Percentiles rank a stretch among this genome's conserved stretches.
Evolutionary conservation across 1,284 basidiomycete species (phyloP).

Genomic region (Hypsizygus ulmarius): DNA sequence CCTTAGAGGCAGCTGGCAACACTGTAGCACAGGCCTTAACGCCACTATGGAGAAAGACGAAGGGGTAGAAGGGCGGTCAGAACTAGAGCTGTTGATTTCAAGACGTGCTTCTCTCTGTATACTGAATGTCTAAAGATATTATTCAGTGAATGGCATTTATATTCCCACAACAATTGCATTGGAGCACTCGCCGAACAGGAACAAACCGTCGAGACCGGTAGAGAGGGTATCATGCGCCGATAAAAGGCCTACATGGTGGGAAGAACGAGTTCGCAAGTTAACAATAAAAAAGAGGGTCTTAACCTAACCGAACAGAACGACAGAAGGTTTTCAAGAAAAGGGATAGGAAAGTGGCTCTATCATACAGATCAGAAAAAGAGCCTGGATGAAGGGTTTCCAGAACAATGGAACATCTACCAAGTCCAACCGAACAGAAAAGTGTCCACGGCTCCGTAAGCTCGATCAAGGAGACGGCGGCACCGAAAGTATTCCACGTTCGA

Average conservation of each 20-base stretch:
- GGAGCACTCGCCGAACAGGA: too few relatives aligned
- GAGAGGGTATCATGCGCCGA: not conserved
- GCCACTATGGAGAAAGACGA: constrained; percentile 14
- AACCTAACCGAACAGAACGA: too few relatives aligned
- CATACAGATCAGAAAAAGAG: too few relatives aligned
- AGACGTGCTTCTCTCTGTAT: not conserved
- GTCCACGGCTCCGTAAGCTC: not conserved
- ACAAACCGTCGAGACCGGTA: too few relatives aligned
- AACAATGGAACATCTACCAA: not conserved
- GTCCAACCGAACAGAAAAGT: not conserved
- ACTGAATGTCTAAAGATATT: too few relatives aligned
- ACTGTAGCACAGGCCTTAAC: constrained; percentile 21
- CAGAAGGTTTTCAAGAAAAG: too few relatives aligned
- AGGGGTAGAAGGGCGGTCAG: not conserved
- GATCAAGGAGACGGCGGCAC: constrained; percentile 13
- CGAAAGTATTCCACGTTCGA: constrained; percentile 22
- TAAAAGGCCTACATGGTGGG: too few relatives aligned
- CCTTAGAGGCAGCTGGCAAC: constrained; percentile 15
- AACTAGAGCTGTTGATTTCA: not conserved
- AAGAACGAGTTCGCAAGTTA: not conserved
- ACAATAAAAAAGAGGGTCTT: not conserved
- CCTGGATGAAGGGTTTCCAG: too few relatives aligned
- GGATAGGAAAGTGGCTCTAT: too few relatives aligned
- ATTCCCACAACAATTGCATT: too few relatives aligned
- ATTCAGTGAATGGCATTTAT: too few relatives aligned